A percentile compares a stretch with the other conserved stretches of the same genome.
phyloP scores from a whole-genome alignment of 192 early-diverging fungal species.

The Dispira simplex region DNA sequence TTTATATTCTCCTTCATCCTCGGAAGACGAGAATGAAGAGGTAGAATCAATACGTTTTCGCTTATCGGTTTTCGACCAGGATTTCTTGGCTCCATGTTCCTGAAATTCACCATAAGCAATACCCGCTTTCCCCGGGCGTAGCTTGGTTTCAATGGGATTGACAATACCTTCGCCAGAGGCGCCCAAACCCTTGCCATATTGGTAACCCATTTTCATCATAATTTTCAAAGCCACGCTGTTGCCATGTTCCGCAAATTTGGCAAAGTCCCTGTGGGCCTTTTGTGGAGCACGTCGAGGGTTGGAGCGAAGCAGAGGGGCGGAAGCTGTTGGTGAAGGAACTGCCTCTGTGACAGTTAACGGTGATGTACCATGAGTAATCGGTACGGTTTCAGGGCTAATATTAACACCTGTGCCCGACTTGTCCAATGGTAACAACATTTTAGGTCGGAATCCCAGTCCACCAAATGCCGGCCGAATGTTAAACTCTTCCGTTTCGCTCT shows the following conservation, averaged over 20 bases:
- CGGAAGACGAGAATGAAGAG: neutral
- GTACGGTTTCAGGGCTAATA: no score
- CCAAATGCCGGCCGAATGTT: no score
- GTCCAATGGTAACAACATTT: no score
- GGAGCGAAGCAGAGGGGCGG: no score
- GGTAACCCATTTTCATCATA: conserved; percentile 87
- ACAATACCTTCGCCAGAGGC: conserved; percentile 70
- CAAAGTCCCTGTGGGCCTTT: conserved; percentile 44
- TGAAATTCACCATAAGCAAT: conserved; percentile 61
- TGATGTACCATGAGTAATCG: no score
- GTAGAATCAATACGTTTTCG: neutral
- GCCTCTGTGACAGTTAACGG: no score
- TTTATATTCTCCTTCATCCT: neutral
- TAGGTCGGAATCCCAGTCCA: no score
- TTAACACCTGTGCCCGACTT: no score
- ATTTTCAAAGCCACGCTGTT: conserved; percentile 67
- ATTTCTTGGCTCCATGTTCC: no score
- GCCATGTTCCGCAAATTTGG: conserved; percentile 56
- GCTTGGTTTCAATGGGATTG: conserved; percentile 79
- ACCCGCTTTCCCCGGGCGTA: conserved; percentile 65
- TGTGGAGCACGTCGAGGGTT: neutral
- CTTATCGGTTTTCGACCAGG: neutral
- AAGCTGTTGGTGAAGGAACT: no score
- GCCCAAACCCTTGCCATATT: conserved; percentile 79
- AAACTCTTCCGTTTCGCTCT: no score